Evolutionary conservation across 805 yeast genomes (phyloP), one percentile per base, ranked within the genome.

Genomic region (Lachancea kluyveri): DNA sequence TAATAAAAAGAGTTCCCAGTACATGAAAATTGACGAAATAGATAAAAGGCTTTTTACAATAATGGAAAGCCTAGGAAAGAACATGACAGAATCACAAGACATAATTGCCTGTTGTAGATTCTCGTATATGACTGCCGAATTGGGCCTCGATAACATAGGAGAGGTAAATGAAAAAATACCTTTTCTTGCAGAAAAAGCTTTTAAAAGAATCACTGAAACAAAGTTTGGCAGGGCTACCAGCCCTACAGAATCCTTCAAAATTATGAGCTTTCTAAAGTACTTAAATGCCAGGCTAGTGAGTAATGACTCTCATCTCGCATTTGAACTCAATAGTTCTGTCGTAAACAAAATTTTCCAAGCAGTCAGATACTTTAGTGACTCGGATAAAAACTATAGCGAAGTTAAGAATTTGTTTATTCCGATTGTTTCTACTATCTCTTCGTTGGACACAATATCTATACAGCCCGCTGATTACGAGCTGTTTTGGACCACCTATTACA

Each of bases 241-340:
- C 17, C 30, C 17, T 20, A 12, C 10, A n/a, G 35, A 31, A 17
- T 15, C 13, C 5, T 33, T 33, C 24, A 18, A 23, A 19, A 16
- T 12, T 8, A 6, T 19, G 7, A 18, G 28, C 11, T 28, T 28
- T 25, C 3, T 33, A 29, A 33, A 33, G 20, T 16, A 18, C 19
- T 11, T 18, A 17, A 26, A 26, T 11, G 6, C 15, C 6, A 13
- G 19, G 16, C 14, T 17, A 9, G 15, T 16, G 4, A n/a, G 5
- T 10, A 21, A 13, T 6, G 20, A 6, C 3, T 7, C 25, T n/a
- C n/a, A n/a, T n/a, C n/a, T n/a, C 3, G 8, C n/a, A 16, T 21
- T 10, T 4, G 9, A 20, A 17, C n/a, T 31, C 5, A 20, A 18
- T 12, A 12, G 16, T 10, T 4, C 6, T 10, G 9, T 25, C 17